Percentiles rank a stretch among this genome's conserved stretches.
Conservation (phyloP, 495 filamentous ascomycete genomes). For the Neurospora pannonica region DNA sequence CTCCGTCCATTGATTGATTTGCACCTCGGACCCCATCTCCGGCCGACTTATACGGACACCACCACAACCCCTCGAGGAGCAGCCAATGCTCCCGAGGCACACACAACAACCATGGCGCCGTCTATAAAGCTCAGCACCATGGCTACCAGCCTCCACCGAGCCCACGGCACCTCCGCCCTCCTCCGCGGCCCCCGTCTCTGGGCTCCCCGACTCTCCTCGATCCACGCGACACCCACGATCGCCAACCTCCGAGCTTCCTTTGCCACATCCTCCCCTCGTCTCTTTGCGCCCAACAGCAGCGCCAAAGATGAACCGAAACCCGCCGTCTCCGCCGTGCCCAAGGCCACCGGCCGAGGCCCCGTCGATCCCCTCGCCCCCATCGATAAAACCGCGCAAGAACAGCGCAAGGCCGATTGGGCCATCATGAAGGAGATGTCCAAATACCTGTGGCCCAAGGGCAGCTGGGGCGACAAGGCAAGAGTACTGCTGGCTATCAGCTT, state of each 20-base stretch:
- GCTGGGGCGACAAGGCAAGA: slow-evolving; percentile 69
- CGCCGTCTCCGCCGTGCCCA: background rate
- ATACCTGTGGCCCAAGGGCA: slow-evolving; percentile 96
- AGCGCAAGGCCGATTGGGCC: slow-evolving; percentile 93
- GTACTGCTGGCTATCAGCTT: slow-evolving; percentile 73
- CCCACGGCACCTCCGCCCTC: background rate
- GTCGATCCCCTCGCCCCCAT: slow-evolving; percentile 23
- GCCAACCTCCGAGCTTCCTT: slow-evolving; percentile 12
- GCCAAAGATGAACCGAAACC: background rate
- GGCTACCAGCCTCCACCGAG: slow-evolving; percentile 12
- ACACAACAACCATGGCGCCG: slow-evolving; percentile 12
- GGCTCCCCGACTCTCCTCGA: background rate
- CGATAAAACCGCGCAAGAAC: slow-evolving; percentile 63
- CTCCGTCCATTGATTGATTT: background rate
- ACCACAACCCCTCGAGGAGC: background rate
- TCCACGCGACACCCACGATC: slow-evolving; percentile 1
- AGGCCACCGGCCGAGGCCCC: slow-evolving; percentile 2
- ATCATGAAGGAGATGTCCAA: slow-evolving; percentile 96
- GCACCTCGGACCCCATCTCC: background rate
- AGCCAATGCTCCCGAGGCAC: background rate
- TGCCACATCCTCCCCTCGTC: slow-evolving; percentile 9
- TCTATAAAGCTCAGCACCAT: slow-evolving; percentile 11
- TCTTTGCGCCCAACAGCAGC: background rate
- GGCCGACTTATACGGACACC: background rate
- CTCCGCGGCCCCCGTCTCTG: slow-evolving; percentile 3